Conservation (phyloP, 2,329 filamentous ascomycete species). For the Cercospora sojina region DNA sequence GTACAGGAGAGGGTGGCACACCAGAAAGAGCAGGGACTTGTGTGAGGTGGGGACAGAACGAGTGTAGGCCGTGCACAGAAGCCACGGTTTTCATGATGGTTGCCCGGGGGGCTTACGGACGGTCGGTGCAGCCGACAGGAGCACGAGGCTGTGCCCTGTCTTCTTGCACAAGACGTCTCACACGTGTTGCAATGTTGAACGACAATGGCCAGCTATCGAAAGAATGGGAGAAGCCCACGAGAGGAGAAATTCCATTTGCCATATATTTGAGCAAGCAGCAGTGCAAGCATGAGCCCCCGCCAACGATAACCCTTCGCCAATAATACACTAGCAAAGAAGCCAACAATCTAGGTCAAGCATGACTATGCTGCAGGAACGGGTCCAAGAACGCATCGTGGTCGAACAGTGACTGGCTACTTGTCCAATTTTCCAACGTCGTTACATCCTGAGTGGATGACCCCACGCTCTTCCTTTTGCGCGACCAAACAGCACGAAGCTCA, state of each 20-base stretch:
- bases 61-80: neutral
- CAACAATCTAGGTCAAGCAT: neutral
- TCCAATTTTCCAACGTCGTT: too few species aligned
- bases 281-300: neutral
- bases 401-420: neutral
- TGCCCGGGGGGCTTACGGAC: too few species aligned
- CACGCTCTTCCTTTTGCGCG: too few species aligned
- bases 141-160: neutral
- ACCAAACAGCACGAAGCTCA: neutral
- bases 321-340: neutral
- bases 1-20: conserved; percentile 22
- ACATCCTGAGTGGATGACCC: too few species aligned
- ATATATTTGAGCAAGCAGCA: neutral
- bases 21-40: conserved; percentile 24
- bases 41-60: neutral
- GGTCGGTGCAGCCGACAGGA: too few species aligned
- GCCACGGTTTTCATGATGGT: too few species aligned
- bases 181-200: too few species aligned
- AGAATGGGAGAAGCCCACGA: too few species aligned
- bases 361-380: neutral
- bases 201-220: too few species aligned
- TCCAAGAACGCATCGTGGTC: neutral
- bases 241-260: neutral
- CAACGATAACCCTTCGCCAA: neutral
- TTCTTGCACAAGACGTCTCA: neutral